These are phyloP conservation scores for Aspergillus brunneoviolaceus DNA, from an alignment of 2,329 filamentous ascomycete species.

Conservation along the genomic window DNA sequence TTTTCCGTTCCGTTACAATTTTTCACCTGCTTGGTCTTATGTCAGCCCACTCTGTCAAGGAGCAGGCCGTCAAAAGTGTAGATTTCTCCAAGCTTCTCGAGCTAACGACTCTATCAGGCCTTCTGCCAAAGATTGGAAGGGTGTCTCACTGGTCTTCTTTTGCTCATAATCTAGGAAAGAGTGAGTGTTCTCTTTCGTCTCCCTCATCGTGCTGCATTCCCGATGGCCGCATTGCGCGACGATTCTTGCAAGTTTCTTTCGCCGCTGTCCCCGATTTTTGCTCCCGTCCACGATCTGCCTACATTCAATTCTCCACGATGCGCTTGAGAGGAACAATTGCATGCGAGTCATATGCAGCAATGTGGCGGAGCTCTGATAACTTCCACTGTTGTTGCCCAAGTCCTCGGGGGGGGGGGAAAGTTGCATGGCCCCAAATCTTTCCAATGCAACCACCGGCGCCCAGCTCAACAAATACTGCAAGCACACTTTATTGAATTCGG, in stretches of 20 bases:
- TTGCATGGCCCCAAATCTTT: background rate
- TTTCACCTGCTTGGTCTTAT: conserved; percentile 19
- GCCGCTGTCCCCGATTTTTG: background rate
- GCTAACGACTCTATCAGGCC: conserved; percentile 22
- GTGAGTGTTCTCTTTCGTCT: conserved; percentile 26
- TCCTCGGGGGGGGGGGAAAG: too few species aligned
- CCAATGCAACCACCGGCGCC: background rate
- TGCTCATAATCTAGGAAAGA: conserved; percentile 17
- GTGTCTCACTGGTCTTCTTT: conserved; percentile 18
- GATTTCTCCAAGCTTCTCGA: conserved; percentile 33
- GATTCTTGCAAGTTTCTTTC: background rate
- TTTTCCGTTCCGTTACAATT: conserved; percentile 10
- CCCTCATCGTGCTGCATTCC: conserved; percentile 11
- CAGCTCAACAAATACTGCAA: background rate
- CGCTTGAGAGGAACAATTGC: background rate
- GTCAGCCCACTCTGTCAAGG: conserved; percentile 28
- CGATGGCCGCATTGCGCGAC: conserved; percentile 7
- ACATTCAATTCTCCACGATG: background rate
- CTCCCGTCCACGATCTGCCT: background rate
- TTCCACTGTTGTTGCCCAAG: background rate
- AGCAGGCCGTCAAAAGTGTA: conserved; percentile 32
- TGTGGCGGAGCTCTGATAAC: background rate
- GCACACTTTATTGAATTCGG: conserved; percentile 2
- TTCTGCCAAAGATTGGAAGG: conserved; percentile 25
- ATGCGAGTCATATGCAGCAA: background rate